Evolutionary conservation across 2,329 filamentous ascomycete genomes (phyloP).

Genomic region (Aspergillus pseudotamarii): DNA sequence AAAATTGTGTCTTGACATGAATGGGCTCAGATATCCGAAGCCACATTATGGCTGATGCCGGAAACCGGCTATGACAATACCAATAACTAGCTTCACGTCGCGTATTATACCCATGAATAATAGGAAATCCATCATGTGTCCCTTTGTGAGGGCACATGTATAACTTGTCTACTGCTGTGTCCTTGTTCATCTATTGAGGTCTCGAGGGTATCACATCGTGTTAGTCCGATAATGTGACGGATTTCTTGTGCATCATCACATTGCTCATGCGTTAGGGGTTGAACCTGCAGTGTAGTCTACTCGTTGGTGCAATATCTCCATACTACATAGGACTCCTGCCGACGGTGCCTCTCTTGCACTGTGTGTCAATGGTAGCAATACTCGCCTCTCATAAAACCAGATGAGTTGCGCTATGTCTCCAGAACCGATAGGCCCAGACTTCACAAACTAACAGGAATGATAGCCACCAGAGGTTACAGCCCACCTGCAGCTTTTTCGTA

Average conservation of each 20-base stretch:
- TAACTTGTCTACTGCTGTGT: not conserved
- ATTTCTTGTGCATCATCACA: no score
- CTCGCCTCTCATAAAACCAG: not conserved
- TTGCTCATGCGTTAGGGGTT: no score
- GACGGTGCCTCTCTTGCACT: no score
- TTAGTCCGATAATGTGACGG: no score
- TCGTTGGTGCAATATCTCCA: no score
- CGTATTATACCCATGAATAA: not conserved
- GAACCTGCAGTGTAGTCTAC: no score
- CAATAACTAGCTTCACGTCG: not conserved
- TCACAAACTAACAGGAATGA: no score
- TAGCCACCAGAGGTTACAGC: no score
- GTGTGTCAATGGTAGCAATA: not conserved
- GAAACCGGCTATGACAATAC: not conserved
- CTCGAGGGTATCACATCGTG: not conserved
- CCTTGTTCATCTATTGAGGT: not conserved
- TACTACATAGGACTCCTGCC: no score
- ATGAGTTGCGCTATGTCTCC: not conserved
- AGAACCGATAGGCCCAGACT: no score
- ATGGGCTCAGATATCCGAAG: not conserved
- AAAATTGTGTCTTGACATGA: not conserved
- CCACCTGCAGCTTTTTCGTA: no score
- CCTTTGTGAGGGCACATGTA: not conserved
- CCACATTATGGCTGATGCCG: not conserved
- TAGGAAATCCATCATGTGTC: not conserved